Conservation (phyloP, 305 asterid species). For the Salvia sclarea region DNA sequence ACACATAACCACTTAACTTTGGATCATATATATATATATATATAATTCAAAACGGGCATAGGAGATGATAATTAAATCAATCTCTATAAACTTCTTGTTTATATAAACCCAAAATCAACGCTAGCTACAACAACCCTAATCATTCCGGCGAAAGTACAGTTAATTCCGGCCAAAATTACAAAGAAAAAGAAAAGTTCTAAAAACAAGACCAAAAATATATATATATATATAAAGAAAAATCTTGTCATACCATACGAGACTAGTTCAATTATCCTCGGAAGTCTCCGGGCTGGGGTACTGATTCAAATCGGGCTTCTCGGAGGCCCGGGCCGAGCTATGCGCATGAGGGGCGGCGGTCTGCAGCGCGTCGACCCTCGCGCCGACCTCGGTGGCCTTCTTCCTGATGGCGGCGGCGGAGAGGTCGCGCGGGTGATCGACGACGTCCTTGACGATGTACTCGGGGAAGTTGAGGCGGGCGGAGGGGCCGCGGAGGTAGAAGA, state of each 20-base stretch:
- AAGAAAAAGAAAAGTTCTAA: not conserved
- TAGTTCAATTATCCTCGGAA: slow-evolving; percentile 48
- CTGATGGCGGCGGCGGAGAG: slow-evolving; percentile 74
- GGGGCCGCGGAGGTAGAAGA: slow-evolving; percentile 77
- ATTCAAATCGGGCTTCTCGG: slow-evolving; percentile 73
- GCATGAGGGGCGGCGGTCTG: slow-evolving; percentile 33
- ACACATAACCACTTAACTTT: too few relatives aligned
- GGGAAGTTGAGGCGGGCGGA: slow-evolving; percentile 88
- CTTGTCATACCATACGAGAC: not conserved
- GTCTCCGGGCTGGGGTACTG: slow-evolving; percentile 79
- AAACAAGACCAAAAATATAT: not conserved
- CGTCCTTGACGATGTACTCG: slow-evolving; percentile 49
- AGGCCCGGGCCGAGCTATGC: slow-evolving; percentile 34
- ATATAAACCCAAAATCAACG: slow-evolving; percentile 9
- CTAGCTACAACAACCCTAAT: slow-evolving; percentile 25
- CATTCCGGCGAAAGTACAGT: slow-evolving; percentile 29
- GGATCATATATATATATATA: too few relatives aligned
- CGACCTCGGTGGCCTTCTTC: slow-evolving; percentile 85
- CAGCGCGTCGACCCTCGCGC: slow-evolving; percentile 83
- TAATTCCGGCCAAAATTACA: slow-evolving; percentile 23
- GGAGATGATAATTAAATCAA: not conserved
- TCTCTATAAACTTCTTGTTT: slow-evolving; percentile 9
- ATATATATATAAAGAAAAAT: too few relatives aligned
- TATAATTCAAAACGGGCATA: too few relatives aligned
- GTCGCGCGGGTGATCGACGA: slow-evolving; percentile 39